Conservation (phyloP, 352 stramenopile genomes). For the Stephanocyclus meneghinianus region DNA sequence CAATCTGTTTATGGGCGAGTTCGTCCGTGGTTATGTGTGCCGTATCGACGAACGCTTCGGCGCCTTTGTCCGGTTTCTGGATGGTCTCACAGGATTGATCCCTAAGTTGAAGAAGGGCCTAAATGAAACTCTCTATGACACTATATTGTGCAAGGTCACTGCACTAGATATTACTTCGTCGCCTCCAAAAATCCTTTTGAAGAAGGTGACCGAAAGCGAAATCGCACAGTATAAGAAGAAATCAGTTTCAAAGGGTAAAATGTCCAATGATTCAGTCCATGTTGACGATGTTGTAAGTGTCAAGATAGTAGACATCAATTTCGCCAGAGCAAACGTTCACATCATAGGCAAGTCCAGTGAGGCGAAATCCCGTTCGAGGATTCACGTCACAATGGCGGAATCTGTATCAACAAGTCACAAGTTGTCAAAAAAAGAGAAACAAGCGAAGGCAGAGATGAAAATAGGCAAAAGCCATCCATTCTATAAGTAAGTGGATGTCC, state of each 20-base stretch:
- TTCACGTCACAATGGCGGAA: conserved; percentile 73
- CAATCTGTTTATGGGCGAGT: conserved; percentile 69
- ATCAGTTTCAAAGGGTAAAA: conserved; percentile 18
- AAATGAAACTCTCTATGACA: conserved; percentile 64
- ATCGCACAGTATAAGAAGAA: conserved; percentile 45
- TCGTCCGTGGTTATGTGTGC: conserved; percentile 71
- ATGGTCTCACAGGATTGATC: conserved; percentile 81
- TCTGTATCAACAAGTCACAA: conserved; percentile 25
- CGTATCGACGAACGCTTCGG: conserved; percentile 72
- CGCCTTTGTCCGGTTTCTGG: conserved; percentile 80
- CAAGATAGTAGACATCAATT: conserved; percentile 66
- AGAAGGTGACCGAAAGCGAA: conserved; percentile 47
- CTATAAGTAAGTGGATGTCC: conserved; percentile 31
- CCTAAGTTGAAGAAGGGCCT: conserved; percentile 79
- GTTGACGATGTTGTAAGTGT: conserved; percentile 70
- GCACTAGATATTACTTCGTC: conserved; percentile 70
- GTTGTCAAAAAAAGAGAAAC: conserved; percentile 50
- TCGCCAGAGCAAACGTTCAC: conserved; percentile 61
- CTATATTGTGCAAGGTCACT: conserved; percentile 70
- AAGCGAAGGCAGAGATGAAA: conserved; percentile 54
- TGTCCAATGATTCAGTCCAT: conserved; percentile 22
- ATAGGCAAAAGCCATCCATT: conserved; percentile 79
- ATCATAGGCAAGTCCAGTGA: conserved; percentile 40
- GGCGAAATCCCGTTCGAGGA: conserved; percentile 46
- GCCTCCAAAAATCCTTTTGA: conserved; percentile 72